Evolutionary conservation across 2,329 filamentous ascomycete genomes (phyloP).

Genomic region (Sporothrix humicola): DNA sequence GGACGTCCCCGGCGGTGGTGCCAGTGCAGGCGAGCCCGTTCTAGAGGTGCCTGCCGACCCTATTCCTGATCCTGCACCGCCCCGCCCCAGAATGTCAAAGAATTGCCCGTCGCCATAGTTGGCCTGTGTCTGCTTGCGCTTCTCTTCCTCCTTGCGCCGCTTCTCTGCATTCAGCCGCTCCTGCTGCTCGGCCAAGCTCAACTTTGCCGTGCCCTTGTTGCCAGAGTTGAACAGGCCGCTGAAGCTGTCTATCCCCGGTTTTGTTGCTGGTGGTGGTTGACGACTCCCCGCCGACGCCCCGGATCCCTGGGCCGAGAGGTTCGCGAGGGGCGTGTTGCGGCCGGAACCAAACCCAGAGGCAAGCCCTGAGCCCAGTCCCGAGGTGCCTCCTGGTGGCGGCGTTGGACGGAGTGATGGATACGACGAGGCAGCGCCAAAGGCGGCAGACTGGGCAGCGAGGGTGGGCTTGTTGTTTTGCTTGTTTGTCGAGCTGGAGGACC

Average conservation of each 20-base stretch:
- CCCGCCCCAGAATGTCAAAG: slow-evolving; percentile 72
- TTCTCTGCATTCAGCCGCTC: slow-evolving; percentile 69
- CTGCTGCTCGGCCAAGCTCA: slow-evolving; percentile 80
- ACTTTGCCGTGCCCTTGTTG: slow-evolving; percentile 66
- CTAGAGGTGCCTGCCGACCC: slow-evolving; percentile 55
- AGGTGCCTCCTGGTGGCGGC: slow-evolving; percentile 52
- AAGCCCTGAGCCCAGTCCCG: not conserved
- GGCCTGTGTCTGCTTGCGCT: slow-evolving; percentile 71
- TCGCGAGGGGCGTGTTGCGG: slow-evolving; percentile 61
- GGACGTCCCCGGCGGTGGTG: slow-evolving; percentile 41
- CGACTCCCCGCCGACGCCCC: slow-evolving; percentile 44
- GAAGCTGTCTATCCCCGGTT: slow-evolving; percentile 73
- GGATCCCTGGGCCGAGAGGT: slow-evolving; percentile 56
- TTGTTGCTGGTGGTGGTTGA: slow-evolving; percentile 47
- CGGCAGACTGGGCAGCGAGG: slow-evolving; percentile 49
- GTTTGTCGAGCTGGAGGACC: slow-evolving; percentile 53
- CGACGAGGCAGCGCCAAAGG: slow-evolving; percentile 50
- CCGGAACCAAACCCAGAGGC: slow-evolving; percentile 53
- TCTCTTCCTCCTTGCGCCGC: slow-evolving; percentile 74
- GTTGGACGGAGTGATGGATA: slow-evolving; percentile 61
- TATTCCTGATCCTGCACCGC: slow-evolving; percentile 25
- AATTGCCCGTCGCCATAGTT: slow-evolving; percentile 79
- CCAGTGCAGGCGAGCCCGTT: slow-evolving; percentile 52
- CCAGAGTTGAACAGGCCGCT: slow-evolving; percentile 73
- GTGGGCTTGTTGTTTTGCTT: slow-evolving; percentile 35